phyloP scores from a whole-genome alignment of 73 alveolate genomes.

The Urostyla sp. region DNA sequence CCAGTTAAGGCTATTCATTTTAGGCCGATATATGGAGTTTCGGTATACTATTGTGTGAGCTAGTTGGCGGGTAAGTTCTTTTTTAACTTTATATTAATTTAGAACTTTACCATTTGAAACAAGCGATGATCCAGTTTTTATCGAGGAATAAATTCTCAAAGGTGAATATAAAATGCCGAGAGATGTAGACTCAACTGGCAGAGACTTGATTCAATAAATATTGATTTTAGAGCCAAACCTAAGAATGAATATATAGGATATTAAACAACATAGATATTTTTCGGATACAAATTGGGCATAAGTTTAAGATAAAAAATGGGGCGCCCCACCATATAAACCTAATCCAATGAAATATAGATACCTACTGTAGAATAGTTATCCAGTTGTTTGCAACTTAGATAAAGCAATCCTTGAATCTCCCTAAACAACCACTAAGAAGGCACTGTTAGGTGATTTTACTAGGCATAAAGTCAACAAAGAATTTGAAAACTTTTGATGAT shows the following conservation, averaged over 20 bases:
- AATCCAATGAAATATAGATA: conserved; percentile 21
- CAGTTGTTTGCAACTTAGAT: background rate
- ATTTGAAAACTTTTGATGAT: conserved; percentile 40
- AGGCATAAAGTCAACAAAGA: conserved; percentile 27
- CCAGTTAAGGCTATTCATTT: conserved; percentile 34
- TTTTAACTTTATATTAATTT: background rate
- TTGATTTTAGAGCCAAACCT: conserved; percentile 46
- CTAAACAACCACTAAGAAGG: conserved; percentile 14
- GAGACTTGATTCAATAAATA: conserved; percentile 26
- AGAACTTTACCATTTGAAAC: conserved; percentile 29
- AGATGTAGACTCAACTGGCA: conserved; percentile 30
- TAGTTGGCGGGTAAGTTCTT: conserved; percentile 19
- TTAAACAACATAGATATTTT: conserved; percentile 40
- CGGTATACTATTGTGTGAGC: conserved; percentile 52
- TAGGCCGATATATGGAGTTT: conserved; percentile 46
- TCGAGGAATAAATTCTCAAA: conserved; percentile 29
- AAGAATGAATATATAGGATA: conserved; percentile 16
- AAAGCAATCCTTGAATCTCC: background rate
- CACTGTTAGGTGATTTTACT: conserved; percentile 32
- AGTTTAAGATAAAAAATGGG: conserved; percentile 3
- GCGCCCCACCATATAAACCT: conserved; percentile 41
- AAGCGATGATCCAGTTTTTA: conserved; percentile 25
- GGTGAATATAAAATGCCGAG: conserved; percentile 49
- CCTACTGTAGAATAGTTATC: conserved; percentile 28
- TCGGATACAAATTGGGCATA: conserved; percentile 32